These are phyloP conservation scores for Lactarius hatsudake DNA, from an alignment of 768 basidiomycete genomes.

Conservation along the genomic window DNA sequence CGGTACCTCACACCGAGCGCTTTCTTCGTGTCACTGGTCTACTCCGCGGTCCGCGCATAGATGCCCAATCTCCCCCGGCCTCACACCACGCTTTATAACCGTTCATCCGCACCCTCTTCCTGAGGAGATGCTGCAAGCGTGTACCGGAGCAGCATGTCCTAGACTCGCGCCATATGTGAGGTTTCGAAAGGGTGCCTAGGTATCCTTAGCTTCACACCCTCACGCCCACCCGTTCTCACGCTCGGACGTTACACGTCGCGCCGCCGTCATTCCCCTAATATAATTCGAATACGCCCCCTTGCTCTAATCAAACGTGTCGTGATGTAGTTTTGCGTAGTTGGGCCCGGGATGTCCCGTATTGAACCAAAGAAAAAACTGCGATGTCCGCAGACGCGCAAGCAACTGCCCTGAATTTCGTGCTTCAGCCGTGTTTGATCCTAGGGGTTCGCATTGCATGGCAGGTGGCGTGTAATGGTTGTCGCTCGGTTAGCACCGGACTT, in stretches of 20 bases:
- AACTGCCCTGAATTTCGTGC: constrained; percentile 16
- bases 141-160: neutral
- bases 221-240: constrained; percentile 6
- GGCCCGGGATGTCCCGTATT: constrained; percentile 15
- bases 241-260: constrained; percentile 11
- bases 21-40: constrained; percentile 1
- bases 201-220: neutral
- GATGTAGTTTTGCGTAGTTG: constrained; percentile 20
- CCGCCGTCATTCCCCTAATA: constrained; percentile 15
- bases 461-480: constrained; percentile 7
- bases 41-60: constrained; percentile 11
- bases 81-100: neutral
- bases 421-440: constrained; percentile 22
- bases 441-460: constrained; percentile 4
- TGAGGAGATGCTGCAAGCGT: neutral
- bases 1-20: constrained; percentile 11
- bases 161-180: neutral
- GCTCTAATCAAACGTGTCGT: constrained; percentile 23
- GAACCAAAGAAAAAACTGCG: constrained; percentile 9
- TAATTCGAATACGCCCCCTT: constrained; percentile 6
- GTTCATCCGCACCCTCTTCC: neutral
- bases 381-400: constrained; percentile 9
- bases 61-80: neutral
- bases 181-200: neutral
- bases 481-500: constrained; percentile 14